These are phyloP conservation scores for Passalora sequoiae DNA, from an alignment of 2,329 filamentous ascomycete genomes.

Conservation along the genomic window DNA sequence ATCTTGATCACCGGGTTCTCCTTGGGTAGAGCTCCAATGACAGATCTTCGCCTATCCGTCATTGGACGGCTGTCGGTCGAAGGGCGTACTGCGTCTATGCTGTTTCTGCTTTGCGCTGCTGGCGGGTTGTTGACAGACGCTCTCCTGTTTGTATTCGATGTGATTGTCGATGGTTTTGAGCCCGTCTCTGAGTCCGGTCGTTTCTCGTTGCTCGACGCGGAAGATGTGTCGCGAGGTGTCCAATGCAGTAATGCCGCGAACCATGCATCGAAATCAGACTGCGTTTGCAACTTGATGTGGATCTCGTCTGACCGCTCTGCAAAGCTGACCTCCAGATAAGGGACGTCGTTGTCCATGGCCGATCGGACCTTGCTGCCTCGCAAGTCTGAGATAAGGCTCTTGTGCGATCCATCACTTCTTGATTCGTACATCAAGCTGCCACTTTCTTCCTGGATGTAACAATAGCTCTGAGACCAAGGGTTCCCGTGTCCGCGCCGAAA, in stretches of 20 bases:
- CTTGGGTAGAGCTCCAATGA: conserved; percentile 50
- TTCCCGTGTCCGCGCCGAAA: conserved; percentile 60
- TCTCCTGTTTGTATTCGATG: conserved; percentile 17
- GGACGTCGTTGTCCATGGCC: conserved; percentile 44
- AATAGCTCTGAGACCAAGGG: conserved; percentile 65
- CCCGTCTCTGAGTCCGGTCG: conserved; percentile 18
- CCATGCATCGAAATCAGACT: conserved; percentile 71
- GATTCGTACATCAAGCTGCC: conserved; percentile 71
- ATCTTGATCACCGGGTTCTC: conserved; percentile 89
- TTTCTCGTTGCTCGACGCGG: conserved; percentile 18
- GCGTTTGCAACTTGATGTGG: conserved; percentile 58
- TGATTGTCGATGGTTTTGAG: conserved; percentile 16
- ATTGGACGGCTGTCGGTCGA: conserved; percentile 16
- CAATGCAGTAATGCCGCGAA: conserved; percentile 74
- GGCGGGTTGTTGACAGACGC: conserved; percentile 24
- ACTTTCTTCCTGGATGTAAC: conserved; percentile 71
- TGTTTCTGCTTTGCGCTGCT: conserved; percentile 20
- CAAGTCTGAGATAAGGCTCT: conserved; percentile 65
- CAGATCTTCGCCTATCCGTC: conserved; percentile 43
- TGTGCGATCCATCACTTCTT: conserved; percentile 59
- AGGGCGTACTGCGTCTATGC: not conserved
- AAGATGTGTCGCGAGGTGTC: conserved; percentile 46
- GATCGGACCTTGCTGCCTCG: conserved; percentile 65
- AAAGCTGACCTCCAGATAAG: conserved; percentile 49
- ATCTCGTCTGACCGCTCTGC: conserved; percentile 56